Percentiles rank a stretch among this genome's conserved stretches.
These are phyloP conservation scores for Cornus suecica DNA, from an alignment of 148 eudicot species.

Conservation along the genomic window DNA sequence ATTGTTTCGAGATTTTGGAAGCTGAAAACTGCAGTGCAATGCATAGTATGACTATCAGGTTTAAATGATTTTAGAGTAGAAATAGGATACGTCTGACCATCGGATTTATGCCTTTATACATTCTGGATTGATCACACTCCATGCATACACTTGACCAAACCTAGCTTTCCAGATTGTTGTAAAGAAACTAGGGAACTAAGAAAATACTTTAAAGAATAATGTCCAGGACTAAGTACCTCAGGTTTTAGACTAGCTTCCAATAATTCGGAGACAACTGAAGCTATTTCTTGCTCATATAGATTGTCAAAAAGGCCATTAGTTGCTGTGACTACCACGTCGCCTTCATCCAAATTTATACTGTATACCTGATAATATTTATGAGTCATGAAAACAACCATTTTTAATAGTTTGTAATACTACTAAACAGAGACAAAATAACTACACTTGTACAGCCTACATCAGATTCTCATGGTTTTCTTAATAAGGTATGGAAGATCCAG, in stretches of 20 bases:
- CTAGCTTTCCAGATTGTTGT: background rate
- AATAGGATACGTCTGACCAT: no score
- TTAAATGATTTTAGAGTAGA: background rate
- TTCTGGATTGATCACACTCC: background rate
- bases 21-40: background rate
- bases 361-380: conserved; percentile 40
- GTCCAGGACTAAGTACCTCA: conserved; percentile 42
- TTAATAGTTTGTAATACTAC: background rate
- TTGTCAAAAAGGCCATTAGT: conserved; percentile 93
- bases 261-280: conserved; percentile 45
- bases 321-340: conserved; percentile 67
- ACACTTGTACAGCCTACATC: background rate
- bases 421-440: background rate
- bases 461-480: no score
- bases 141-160: background rate
- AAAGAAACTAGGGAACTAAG: background rate
- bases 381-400: background rate
- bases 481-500: background rate
- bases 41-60: background rate
- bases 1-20: background rate
- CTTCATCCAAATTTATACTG: conserved; percentile 58
- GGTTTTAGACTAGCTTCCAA: conserved; percentile 37
- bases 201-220: background rate
- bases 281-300: conserved; percentile 72
- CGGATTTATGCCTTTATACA: background rate